A percentile compares a stretch with the other conserved stretches of the same genome.
phyloP scores from a whole-genome alignment of 2,329 filamentous ascomycete genomes.

The Trichophyton equinum region DNA sequence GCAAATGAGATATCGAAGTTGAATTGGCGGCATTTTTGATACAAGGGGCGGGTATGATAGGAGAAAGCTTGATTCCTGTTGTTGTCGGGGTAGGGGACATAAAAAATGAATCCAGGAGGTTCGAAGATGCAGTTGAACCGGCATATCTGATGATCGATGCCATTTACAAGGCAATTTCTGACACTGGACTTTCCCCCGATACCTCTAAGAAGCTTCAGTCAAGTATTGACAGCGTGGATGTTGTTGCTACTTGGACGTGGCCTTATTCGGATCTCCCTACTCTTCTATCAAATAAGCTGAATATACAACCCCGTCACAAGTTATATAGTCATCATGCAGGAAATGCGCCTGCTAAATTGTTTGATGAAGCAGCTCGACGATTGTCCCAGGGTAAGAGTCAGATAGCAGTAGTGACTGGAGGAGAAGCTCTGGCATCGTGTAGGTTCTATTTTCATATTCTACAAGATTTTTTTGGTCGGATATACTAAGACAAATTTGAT shows the following conservation, averaged over 20 bases:
- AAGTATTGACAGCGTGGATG: conserved; percentile 45
- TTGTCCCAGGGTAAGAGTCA: conserved; percentile 43
- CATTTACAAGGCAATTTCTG: conserved; percentile 39
- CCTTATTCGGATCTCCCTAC: conserved; percentile 48
- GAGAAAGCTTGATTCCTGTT: conserved; percentile 31
- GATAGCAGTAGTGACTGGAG: conserved; percentile 49
- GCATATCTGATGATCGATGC: conserved; percentile 46
- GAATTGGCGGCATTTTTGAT: neutral
- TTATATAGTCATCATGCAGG: conserved; percentile 49
- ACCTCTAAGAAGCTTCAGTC: conserved; percentile 29
- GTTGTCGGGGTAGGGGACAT: conserved; percentile 54
- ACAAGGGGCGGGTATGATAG: neutral
- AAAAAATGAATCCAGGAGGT: conserved; percentile 42
- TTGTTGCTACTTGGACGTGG: conserved; percentile 55
- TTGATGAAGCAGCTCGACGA: conserved; percentile 51
- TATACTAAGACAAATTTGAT: conserved; percentile 2
- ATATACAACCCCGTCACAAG: conserved; percentile 36
- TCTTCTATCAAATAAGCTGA: conserved; percentile 40
- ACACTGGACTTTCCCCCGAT: conserved; percentile 30
- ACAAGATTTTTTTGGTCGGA: conserved; percentile 1
- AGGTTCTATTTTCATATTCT: conserved; percentile 12
- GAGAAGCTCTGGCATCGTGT: conserved; percentile 50
- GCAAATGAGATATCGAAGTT: neutral
- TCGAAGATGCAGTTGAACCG: conserved; percentile 46
- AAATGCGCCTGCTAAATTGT: conserved; percentile 48